Evolutionary conservation across 345 rosid genomes (phyloP).

Genomic region (Salix koriyanagi): DNA sequence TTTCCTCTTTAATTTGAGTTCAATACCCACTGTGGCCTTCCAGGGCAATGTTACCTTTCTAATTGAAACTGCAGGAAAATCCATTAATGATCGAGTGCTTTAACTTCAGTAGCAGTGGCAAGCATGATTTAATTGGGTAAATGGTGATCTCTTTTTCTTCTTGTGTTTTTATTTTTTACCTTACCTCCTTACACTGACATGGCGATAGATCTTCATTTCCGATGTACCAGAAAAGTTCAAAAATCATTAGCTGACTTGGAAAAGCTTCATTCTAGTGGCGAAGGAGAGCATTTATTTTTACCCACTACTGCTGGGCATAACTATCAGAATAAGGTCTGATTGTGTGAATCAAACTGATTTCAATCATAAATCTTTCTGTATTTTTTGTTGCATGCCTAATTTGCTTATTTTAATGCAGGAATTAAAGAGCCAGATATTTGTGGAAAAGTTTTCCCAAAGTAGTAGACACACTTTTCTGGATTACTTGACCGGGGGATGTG

Average conservation of each 20-base stretch:
- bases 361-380: background rate
- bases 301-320: slow-evolving; percentile 58
- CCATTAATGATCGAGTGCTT: slow-evolving; percentile 63
- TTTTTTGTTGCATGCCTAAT: slow-evolving; percentile 1
- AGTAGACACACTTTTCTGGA: slow-evolving; percentile 72
- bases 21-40: background rate
- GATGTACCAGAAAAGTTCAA: slow-evolving; percentile 57
- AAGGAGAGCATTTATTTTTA: slow-evolving; percentile 51
- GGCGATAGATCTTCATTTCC: slow-evolving; percentile 21
- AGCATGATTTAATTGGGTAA: slow-evolving; percentile 72
- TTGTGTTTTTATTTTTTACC: background rate
- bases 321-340: slow-evolving; percentile 53
- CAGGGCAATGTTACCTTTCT: slow-evolving; percentile 4
- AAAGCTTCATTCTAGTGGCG: slow-evolving; percentile 45
- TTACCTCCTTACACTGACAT: background rate
- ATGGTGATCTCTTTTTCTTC: slow-evolving; percentile 10
- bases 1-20: background rate
- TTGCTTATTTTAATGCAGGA: slow-evolving; percentile 32
- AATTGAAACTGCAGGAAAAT: slow-evolving; percentile 44
- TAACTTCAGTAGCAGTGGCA: slow-evolving; percentile 62
- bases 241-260: slow-evolving; percentile 76
- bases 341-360: slow-evolving; percentile 13
- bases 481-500: slow-evolving; percentile 75
- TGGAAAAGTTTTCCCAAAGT: slow-evolving; percentile 67
- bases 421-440: slow-evolving; percentile 65